Evolutionary conservation across 257 asterid species (phyloP).

Genomic region (Fraxinus cuspidata): DNA sequence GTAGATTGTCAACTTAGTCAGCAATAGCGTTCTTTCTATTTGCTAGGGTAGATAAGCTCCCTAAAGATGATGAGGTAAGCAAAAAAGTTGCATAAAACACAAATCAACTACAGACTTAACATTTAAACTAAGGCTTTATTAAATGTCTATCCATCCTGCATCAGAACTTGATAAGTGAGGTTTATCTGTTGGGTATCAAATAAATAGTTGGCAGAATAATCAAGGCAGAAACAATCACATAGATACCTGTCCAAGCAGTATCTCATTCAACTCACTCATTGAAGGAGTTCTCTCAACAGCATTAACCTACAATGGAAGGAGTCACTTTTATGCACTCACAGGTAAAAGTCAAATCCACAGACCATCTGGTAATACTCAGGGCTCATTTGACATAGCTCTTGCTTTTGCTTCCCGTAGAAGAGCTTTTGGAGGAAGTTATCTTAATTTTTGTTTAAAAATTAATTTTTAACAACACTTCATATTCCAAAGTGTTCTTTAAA

Average conservation of each 20-base stretch:
- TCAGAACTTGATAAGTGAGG: background rate
- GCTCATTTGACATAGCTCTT: too few relatives aligned
- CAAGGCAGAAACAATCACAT: slow-evolving; percentile 24
- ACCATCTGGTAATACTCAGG: background rate
- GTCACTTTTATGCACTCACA: slow-evolving; percentile 20
- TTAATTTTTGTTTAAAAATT: too few relatives aligned
- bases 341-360: slow-evolving; percentile 3
- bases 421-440: too few relatives aligned
- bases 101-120: slow-evolving; percentile 12
- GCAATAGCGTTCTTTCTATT: background rate
- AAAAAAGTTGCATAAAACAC: background rate
- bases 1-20: background rate
- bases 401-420: too few relatives aligned
- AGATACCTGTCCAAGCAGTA: slow-evolving; percentile 92
- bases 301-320: slow-evolving; percentile 67
- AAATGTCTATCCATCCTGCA: background rate
- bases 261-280: slow-evolving; percentile 97
- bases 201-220: background rate
- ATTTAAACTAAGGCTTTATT: background rate
- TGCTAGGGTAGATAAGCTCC: slow-evolving; percentile 15
- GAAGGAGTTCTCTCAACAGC: slow-evolving; percentile 98
- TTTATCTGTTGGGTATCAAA: background rate
- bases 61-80: background rate
- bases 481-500: too few relatives aligned
- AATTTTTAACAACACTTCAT: too few relatives aligned